Base-by-base conservation (phyloP, 257 asterid genomes). In the Rhazya stricta region DNA sequence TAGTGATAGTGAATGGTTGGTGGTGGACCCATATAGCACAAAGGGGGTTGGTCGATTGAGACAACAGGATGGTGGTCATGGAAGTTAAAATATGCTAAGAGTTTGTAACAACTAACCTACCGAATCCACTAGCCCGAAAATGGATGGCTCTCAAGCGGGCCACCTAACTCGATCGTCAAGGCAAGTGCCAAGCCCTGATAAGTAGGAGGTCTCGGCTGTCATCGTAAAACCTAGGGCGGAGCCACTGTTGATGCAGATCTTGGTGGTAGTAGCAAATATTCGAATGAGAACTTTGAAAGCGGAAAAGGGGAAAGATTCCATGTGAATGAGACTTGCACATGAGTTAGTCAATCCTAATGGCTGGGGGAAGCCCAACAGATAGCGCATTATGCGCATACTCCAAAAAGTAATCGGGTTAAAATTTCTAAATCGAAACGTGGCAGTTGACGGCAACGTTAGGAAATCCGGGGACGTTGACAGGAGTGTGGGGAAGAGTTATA, bases 111-210 rank as follows among this genome's bases (percentile, higher is more conserved):
- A 32, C 46, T 34, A 4, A 32, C 45, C 46, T 32, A 43, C 70
- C 70, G 70, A 65, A 65, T 65, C 70, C 30, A 65, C 70, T 65
- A 65, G 70, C 70, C 70, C n/a, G 45, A 65, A 65, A 65, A 65
- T 32, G 45, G 45, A 65, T 65, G 46, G 70, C 70, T 43, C 70
- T 65, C 68, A 41, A 41, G 45, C 8, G 45, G 6, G 45, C 45
- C 6, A 41, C 4, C 45, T 41, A 41, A 41, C 45, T 8, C 45
- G 45, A 41, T 8, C 45, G 8, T 41, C 8, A 8, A 8, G 45
- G 45, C 45, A 41, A 41, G 4, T 41, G 45, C 45, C 45, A 41
- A 8, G 45, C 45, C 4, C 45, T 4, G n/a, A 41, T 41, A 8
- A 41, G 45, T 41, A 41, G 45, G 45, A 41, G 45, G 45, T n/a